Percentiles rank a stretch among this genome's conserved stretches.
Evolutionary conservation across 495 filamentous ascomycete species (phyloP).

Genomic region (Friedmanniomyces endolithicus): DNA sequence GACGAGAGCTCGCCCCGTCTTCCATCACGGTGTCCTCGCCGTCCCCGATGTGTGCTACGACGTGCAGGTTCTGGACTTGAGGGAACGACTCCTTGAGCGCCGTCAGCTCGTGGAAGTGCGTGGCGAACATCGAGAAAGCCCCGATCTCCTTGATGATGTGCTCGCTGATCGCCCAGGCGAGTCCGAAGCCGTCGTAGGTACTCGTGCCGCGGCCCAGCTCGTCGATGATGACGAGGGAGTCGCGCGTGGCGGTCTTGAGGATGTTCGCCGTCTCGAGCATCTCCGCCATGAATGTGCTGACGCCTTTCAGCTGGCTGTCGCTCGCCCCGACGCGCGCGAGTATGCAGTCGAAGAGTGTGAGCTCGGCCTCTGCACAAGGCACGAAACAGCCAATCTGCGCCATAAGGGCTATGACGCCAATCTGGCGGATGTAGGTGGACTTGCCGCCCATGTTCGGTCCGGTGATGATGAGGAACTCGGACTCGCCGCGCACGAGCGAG

Average conservation of each 20-base stretch:
- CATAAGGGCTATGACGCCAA: slow-evolving; percentile 95
- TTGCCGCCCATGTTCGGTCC: slow-evolving; percentile 99
- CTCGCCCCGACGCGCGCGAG: slow-evolving; percentile 91
- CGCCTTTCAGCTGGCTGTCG: slow-evolving; percentile 93
- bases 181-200: slow-evolving; percentile 95
- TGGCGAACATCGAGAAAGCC: slow-evolving; percentile 88
- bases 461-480: slow-evolving; percentile 92
- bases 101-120: slow-evolving; percentile 96
- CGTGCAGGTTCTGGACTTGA: slow-evolving; percentile 85
- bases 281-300: slow-evolving; percentile 99
- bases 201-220: slow-evolving; percentile 96
- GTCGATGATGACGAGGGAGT: slow-evolving; percentile 95
- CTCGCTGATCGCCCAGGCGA: slow-evolving; percentile 97
- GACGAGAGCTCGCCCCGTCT: slow-evolving; percentile 28
- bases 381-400: slow-evolving; percentile 96
- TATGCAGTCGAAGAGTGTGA: slow-evolving; percentile 96
- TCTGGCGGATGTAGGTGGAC: slow-evolving; percentile 96
- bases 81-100: slow-evolving; percentile 72
- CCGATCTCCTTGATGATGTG: slow-evolving; percentile 92
- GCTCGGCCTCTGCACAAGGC: slow-evolving; percentile 74
- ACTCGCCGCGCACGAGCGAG: slow-evolving; percentile 61
- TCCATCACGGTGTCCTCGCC: slow-evolving; percentile 14
- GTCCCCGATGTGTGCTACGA: slow-evolving; percentile 85
- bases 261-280: slow-evolving; percentile 99
- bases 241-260: slow-evolving; percentile 86